Percentiles rank a stretch among this genome's conserved stretches.
phyloP scores from a whole-genome alignment of 1,284 basidiomycete species.

The Ganoderma leucocontextum region DNA sequence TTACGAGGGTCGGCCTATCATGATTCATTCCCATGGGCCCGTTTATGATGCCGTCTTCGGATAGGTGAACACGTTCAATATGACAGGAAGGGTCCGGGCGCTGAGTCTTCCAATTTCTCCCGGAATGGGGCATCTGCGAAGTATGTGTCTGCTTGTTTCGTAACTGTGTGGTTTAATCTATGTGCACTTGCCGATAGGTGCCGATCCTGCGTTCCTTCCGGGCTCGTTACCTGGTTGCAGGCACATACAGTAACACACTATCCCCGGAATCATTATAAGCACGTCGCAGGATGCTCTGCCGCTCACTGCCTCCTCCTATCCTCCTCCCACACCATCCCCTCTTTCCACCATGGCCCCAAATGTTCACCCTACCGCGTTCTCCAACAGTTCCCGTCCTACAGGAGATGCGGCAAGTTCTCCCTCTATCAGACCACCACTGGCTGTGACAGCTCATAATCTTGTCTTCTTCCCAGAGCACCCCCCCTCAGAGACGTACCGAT shows the following conservation, averaged over 20 bases:
- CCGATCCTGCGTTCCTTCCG: not conserved
- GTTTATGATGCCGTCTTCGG: not conserved
- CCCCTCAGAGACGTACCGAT: not conserved
- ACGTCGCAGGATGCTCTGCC: not conserved
- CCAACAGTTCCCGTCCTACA: not conserved
- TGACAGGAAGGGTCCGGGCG: not conserved
- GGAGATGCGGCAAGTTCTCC: not conserved
- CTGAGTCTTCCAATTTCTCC: too few relatives aligned
- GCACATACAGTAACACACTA: not conserved
- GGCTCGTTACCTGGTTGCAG: not conserved
- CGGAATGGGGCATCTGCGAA: not conserved
- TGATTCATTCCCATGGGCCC: not conserved
- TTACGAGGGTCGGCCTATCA: not conserved
- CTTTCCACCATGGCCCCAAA: not conserved
- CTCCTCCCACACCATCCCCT: not conserved
- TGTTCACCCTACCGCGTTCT: not conserved
- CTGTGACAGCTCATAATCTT: not conserved
- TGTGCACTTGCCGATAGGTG: not conserved
- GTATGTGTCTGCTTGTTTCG: not conserved
- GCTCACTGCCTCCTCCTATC: not conserved
- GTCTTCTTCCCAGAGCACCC: not conserved
- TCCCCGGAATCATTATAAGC: slow-evolving; percentile 1
- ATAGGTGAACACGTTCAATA: not conserved
- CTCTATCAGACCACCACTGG: not conserved
- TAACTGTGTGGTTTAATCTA: not conserved